A percentile compares a stretch with the other conserved stretches of the same genome.
Conservation (phyloP, 2,329 filamentous ascomycete genomes). For the Claviceps citrina region DNA sequence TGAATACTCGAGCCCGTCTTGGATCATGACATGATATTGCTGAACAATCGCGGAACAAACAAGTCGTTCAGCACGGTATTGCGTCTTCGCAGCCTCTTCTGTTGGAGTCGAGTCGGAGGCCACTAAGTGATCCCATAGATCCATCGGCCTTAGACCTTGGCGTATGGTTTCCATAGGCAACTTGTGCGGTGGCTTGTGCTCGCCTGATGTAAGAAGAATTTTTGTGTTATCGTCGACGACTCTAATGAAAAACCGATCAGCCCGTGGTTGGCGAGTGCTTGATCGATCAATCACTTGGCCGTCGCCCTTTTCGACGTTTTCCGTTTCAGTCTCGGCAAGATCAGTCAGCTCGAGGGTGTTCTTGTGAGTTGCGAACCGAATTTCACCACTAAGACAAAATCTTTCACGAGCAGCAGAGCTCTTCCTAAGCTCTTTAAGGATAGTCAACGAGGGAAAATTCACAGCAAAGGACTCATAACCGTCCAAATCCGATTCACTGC, state of each 20-base stretch:
- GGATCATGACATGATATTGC: conserved; percentile 5
- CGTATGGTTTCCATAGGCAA: background rate
- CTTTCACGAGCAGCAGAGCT: too few relatives aligned
- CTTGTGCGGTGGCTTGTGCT: conserved; percentile 2
- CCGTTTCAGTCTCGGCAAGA: too few relatives aligned
- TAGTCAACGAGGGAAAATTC: too few relatives aligned
- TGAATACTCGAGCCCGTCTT: conserved; percentile 1
- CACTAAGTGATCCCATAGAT: conserved; percentile 1
- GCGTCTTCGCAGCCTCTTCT: background rate
- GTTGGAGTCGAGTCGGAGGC: background rate
- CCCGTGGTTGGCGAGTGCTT: background rate
- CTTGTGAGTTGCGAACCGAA: too few relatives aligned
- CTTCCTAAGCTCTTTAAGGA: too few relatives aligned
- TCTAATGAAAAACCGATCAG: background rate
- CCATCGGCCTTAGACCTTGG: background rate
- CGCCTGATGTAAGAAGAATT: background rate
- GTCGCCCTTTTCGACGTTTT: too few relatives aligned
- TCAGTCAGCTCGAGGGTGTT: too few relatives aligned
- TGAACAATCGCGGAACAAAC: conserved; percentile 5
- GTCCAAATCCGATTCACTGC: background rate
- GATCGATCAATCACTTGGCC: too few relatives aligned
- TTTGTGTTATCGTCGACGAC: background rate
- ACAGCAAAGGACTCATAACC: too few relatives aligned
- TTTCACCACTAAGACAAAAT: too few relatives aligned
- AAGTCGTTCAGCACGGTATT: conserved; percentile 1